These are phyloP conservation scores for Lachancea thermotolerans DNA, from an alignment of 805 yeast genomes.

Conservation along the genomic window DNA sequence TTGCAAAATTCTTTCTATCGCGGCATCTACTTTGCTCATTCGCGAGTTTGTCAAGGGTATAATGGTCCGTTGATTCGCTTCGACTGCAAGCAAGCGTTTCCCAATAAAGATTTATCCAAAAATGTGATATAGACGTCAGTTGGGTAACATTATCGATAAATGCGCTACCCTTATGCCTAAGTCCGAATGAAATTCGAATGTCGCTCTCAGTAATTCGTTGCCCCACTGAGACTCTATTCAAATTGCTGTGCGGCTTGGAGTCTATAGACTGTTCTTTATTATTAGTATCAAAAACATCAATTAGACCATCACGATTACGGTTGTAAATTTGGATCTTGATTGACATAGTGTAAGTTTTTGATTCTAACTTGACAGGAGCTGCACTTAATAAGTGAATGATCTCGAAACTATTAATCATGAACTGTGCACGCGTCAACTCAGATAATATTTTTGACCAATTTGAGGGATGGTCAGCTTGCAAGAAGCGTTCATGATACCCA, in stretches of 20 bases:
- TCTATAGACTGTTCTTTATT: neutral
- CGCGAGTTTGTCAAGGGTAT: conserved; percentile 12
- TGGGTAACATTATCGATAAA: conserved; percentile 15
- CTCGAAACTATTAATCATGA: conserved; percentile 14
- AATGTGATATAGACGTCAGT: conserved; percentile 24
- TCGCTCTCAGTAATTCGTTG: conserved; percentile 13
- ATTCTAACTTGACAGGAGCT: neutral
- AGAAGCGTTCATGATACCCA: conserved; percentile 42
- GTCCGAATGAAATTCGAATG: conserved; percentile 21
- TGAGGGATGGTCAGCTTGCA: conserved; percentile 11
- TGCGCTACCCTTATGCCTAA: conserved; percentile 12
- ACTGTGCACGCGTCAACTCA: conserved; percentile 10
- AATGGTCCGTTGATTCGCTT: conserved; percentile 10
- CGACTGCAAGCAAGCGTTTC: conserved; percentile 30
- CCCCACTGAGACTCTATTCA: conserved; percentile 1
- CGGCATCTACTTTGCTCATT: conserved; percentile 14
- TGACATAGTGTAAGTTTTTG: conserved; percentile 5
- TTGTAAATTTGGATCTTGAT: conserved; percentile 20
- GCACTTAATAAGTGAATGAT: conserved; percentile 14
- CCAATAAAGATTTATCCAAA: conserved; percentile 41
- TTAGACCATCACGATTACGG: conserved; percentile 12
- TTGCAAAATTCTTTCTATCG: conserved; percentile 8
- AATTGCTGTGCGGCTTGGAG: neutral
- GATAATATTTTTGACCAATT: conserved; percentile 9
- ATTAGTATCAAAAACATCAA: conserved; percentile 2